Evolutionary conservation across 805 yeast species (phyloP), one percentile per base, ranked within the genome.

Genomic region (Lipomyces orientalis): DNA sequence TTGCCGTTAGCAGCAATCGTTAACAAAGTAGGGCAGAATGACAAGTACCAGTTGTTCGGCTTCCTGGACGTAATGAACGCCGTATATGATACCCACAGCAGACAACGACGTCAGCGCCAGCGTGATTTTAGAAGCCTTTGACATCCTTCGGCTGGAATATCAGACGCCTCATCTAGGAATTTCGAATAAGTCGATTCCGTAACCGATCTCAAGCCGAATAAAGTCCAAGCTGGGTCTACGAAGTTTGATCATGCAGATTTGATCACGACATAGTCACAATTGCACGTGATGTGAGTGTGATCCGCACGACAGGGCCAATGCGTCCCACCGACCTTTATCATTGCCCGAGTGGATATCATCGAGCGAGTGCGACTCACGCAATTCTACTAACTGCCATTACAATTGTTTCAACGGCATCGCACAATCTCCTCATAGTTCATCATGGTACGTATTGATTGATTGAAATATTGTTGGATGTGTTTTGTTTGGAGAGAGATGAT

Each of bases 51-150:
- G 54, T 51, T 69, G 74, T 54, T 73, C 74, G 16, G 16, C 60
- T 37, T 71, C 64, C 55, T 73, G 75, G 25, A 64, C 58, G 58
- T 65, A 59, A 55, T 73, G 75, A 6, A 73, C 75, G 43, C 73
- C 71, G 37, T 58, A 59, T 37, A 73, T 62, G 34, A 67, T 69
- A 3, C 64, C 64, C 2, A 60, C 67, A 9, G 74, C 62, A n/a
- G 60, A 7, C 14, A 58, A 31, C 8, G 61, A 57, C 19, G 61
- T 67, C 7, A 62, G 9, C 2, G 58, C 73, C 8, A 71, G 65
- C 2, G 73, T 71, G 43, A 69, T 60, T 57, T 66, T 71, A 5
- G 73, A 63, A 6, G 73, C 73, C 9, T 52, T 61, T n/a, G 73
- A 71, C 73, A 71, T 71, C 22, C 49, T 43, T 43, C 49, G 22